A percentile compares a stretch with the other conserved stretches of the same genome.
phyloP scores from a whole-genome alignment of 1,139 yeast species.

The Sugiyamaella xylanicola region DNA sequence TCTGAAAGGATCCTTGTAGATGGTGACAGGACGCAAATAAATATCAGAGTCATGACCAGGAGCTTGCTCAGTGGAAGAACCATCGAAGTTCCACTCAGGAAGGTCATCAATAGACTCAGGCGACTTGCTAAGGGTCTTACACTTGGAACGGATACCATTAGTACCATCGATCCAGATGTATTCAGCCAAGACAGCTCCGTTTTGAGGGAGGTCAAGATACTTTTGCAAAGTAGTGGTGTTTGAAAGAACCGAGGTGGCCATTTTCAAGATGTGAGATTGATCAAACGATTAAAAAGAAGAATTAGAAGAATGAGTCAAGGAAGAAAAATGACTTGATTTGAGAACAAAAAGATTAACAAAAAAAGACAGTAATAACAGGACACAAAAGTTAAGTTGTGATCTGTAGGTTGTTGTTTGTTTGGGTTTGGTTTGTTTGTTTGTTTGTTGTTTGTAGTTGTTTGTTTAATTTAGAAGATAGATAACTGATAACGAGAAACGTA shows the following conservation, averaged over 20 bases:
- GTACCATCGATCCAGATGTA: slow-evolving; percentile 97
- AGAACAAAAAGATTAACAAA: neutral
- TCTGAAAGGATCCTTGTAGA: slow-evolving; percentile 96
- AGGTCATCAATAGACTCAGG: slow-evolving; percentile 79
- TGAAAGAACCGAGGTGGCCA: slow-evolving; percentile 32
- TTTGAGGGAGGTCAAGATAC: slow-evolving; percentile 81
- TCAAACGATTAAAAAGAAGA: too few relatives aligned
- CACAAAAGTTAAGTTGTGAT: neutral
- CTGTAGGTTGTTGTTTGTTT: neutral
- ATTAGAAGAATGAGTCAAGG: too few relatives aligned
- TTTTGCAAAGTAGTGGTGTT: slow-evolving; percentile 57
- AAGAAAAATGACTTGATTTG: neutral
- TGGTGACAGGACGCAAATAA: slow-evolving; percentile 90
- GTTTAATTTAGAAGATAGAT: neutral
- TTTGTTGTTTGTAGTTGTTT: neutral
- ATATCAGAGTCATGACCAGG: slow-evolving; percentile 97
- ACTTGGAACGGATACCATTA: slow-evolving; percentile 91
- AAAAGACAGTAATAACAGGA: neutral
- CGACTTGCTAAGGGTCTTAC: slow-evolving; percentile 75
- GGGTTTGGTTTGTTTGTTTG: neutral
- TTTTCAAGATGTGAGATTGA: slow-evolving; percentile 15
- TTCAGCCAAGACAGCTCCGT: slow-evolving; percentile 88
- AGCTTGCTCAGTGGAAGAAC: slow-evolving; percentile 98
- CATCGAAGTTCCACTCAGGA: slow-evolving; percentile 99
- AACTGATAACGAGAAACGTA: neutral